A percentile compares a stretch with the other conserved stretches of the same genome.
These are phyloP conservation scores for Cryphonectria japonica DNA, from an alignment of 2,329 filamentous ascomycete species.

Conservation along the genomic window DNA sequence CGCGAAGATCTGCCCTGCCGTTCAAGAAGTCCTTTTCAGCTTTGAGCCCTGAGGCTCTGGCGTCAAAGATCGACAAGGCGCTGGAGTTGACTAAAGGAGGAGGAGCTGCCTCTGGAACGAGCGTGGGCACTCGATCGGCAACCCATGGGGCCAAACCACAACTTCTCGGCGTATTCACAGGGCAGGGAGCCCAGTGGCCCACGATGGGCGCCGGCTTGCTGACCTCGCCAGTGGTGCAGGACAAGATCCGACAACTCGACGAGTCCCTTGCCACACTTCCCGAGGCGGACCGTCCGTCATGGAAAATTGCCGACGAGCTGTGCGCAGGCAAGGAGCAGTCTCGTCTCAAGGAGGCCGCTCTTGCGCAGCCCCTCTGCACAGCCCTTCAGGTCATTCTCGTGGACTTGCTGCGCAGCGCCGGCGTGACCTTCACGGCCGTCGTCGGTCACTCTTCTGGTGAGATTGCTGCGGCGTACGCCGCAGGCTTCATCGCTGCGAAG, in stretches of 20 bases:
- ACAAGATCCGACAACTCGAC: constrained; percentile 31
- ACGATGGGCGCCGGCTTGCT: constrained; percentile 41
- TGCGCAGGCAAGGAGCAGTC: constrained; percentile 29
- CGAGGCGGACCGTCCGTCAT: constrained; percentile 30
- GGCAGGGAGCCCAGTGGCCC: constrained; percentile 42
- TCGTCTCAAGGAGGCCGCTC: constrained; percentile 34
- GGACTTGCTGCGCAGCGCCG: constrained; percentile 40
- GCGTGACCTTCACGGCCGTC: constrained; percentile 36
- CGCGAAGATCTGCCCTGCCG: constrained; percentile 18
- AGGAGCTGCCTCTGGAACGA: neutral
- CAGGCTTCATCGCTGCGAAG: constrained; percentile 32
- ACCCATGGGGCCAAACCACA: constrained; percentile 27
- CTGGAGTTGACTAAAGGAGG: constrained; percentile 17
- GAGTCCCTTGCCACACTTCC: constrained; percentile 23
- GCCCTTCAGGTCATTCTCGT: constrained; percentile 48
- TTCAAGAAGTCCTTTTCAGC: neutral
- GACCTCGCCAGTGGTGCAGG: constrained; percentile 29
- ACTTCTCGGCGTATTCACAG: constrained; percentile 41
- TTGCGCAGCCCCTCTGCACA: constrained; percentile 43
- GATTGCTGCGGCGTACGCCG: constrained; percentile 48
- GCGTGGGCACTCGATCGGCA: neutral
- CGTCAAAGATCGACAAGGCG: constrained; percentile 33
- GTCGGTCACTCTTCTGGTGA: constrained; percentile 42
- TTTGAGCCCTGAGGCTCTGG: constrained; percentile 34
- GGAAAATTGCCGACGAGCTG: constrained; percentile 34